phyloP scores from a whole-genome alignment of 352 stramenopile genomes.

The Globisporangium acanthophoron region DNA sequence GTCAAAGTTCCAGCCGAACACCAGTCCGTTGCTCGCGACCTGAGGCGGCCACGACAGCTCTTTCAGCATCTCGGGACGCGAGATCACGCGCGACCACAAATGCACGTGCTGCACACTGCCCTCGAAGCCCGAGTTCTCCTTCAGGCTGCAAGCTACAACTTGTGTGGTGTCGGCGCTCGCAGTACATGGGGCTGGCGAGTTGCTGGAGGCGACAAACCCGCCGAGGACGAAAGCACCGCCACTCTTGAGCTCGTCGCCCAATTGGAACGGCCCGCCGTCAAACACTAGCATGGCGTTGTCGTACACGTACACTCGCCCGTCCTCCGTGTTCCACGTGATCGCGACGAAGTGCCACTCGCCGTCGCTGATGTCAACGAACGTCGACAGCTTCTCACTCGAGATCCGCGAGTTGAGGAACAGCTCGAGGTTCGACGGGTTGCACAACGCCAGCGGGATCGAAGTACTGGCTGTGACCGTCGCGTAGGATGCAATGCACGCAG shows the following conservation, averaged over 20 bases:
- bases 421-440: slow-evolving; percentile 56
- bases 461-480: not conserved
- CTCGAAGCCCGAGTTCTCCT: slow-evolving; percentile 20
- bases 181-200: slow-evolving; percentile 1
- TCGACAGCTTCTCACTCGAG: slow-evolving; percentile 23
- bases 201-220: slow-evolving; percentile 24
- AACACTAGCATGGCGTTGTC: slow-evolving; percentile 72
- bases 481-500: slow-evolving; percentile 50
- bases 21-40: slow-evolving; percentile 44
- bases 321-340: slow-evolving; percentile 43
- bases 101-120: slow-evolving; percentile 57
- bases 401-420: slow-evolving; percentile 37
- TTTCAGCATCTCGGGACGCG: slow-evolving; percentile 38
- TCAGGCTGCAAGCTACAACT: slow-evolving; percentile 22
- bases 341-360: slow-evolving; percentile 67
- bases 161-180: not conserved
- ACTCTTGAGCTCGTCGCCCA: slow-evolving; percentile 18
- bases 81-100: slow-evolving; percentile 45
- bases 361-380: slow-evolving; percentile 62
- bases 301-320: slow-evolving; percentile 47
- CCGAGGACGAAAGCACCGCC: slow-evolving; percentile 43
- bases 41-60: slow-evolving; percentile 52
- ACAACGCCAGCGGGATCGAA: slow-evolving; percentile 40
- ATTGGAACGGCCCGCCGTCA: slow-evolving; percentile 54
- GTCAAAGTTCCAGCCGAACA: slow-evolving; percentile 70